Evolutionary conservation across 1,139 yeast genomes (phyloP).

Genomic region (Kluyveromyces sp.): DNA sequence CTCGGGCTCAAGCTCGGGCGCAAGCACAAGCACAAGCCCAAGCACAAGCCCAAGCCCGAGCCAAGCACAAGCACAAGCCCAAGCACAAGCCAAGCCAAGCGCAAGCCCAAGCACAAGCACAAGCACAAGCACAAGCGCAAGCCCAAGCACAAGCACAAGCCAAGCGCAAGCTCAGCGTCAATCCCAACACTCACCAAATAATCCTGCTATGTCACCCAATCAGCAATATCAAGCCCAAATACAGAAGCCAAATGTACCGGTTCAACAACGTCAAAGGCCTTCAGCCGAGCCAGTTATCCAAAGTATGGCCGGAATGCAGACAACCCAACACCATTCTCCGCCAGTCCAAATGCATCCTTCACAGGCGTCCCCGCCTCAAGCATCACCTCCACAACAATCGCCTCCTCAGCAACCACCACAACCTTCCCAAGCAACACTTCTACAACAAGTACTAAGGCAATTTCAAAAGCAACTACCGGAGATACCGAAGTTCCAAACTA

Average conservation of each 20-base stretch:
- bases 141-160: too few species aligned
- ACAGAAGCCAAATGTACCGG: conserved; percentile 10
- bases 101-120: too few species aligned
- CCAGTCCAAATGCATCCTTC: not conserved
- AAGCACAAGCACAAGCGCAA: conserved; percentile 13
- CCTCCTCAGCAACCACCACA: conserved; percentile 4
- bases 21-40: conserved; percentile 1
- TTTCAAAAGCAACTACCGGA: conserved; percentile 16
- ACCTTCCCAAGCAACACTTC: conserved; percentile 4
- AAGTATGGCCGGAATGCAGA: not conserved
- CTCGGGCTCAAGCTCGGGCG: conserved; percentile 10
- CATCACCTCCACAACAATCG: conserved; percentile 10
- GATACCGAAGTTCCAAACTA: conserved; percentile 24
- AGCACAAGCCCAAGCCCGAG: conserved; percentile 10
- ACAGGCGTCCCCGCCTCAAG: not conserved
- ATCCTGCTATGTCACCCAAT: not conserved
- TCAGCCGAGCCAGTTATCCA: not conserved
- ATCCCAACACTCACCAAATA: too few species aligned
- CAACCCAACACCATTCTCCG: not conserved
- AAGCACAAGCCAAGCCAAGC: too few species aligned
- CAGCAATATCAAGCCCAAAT: conserved; percentile 15
- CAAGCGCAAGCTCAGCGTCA: too few species aligned
- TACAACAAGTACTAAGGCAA: conserved; percentile 6
- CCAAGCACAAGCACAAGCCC: conserved; percentile 14
- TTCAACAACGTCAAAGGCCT: conserved; percentile 8